phyloP scores from a whole-genome alignment of 225 moss, liverwort and hornwort species.

The Marchantia paleacea region DNA sequence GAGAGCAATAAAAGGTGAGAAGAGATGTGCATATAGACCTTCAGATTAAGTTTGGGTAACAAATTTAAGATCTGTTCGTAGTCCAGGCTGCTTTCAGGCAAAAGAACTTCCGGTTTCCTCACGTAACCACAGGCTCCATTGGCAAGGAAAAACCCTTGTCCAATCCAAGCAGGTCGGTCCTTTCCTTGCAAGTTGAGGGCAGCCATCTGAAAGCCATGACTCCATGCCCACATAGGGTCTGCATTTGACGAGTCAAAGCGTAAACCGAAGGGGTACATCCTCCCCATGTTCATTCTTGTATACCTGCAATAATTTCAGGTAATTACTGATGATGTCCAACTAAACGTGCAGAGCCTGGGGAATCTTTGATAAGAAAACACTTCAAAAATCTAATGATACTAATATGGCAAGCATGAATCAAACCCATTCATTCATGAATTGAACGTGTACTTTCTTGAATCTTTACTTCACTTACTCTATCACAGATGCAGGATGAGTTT shows the following conservation, averaged over 20 bases:
- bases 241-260: slow-evolving; percentile 92
- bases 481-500: slow-evolving; percentile 57
- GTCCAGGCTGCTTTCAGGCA: slow-evolving; percentile 29
- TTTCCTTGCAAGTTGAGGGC: slow-evolving; percentile 90
- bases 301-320: slow-evolving; percentile 49
- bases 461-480: slow-evolving; percentile 51
- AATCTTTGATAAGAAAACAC: neutral
- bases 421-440: neutral
- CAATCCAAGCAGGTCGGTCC: slow-evolving; percentile 78
- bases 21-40: slow-evolving; percentile 29
- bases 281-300: slow-evolving; percentile 66
- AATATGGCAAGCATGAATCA: neutral
- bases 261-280: slow-evolving; percentile 88
- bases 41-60: slow-evolving; percentile 48
- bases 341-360: neutral
- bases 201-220: slow-evolving; percentile 83
- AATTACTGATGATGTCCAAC: neutral
- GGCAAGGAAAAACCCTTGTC: slow-evolving; percentile 55
- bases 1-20: neutral
- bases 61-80: slow-evolving; percentile 35
- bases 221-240: slow-evolving; percentile 80
- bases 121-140: slow-evolving; percentile 73
- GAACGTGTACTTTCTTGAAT: neutral
- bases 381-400: neutral
- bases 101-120: slow-evolving; percentile 58